A percentile compares a stretch with the other conserved stretches of the same genome.
These are phyloP conservation scores for Fragilariopsis cylindrus DNA, from an alignment of 108 stramenopile species.

Conservation along the genomic window DNA sequence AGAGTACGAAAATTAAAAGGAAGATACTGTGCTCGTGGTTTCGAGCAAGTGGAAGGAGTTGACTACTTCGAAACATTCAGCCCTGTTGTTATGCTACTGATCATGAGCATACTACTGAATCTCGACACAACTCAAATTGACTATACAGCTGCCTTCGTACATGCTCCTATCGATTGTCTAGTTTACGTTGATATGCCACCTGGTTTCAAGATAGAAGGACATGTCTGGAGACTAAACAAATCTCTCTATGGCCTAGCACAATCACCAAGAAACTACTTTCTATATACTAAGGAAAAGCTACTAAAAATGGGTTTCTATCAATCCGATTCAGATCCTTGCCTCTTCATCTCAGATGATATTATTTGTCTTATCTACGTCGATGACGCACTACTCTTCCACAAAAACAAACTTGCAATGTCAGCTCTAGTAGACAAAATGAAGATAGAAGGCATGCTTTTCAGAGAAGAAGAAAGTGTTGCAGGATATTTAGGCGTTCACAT, in stretches of 20 bases:
- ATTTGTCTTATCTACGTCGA: conserved; percentile 55
- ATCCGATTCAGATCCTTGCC: conserved; percentile 47
- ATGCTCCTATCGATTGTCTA: neutral
- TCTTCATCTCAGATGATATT: conserved; percentile 38
- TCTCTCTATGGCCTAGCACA: neutral
- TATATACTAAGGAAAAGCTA: conserved; percentile 11
- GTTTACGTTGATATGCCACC: conserved; percentile 18
- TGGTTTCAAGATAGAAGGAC: conserved; percentile 12
- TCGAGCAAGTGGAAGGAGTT: conserved; percentile 6
- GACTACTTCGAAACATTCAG: conserved; percentile 57
- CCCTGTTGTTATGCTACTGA: conserved; percentile 45
- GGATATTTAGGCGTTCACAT: conserved; percentile 37
- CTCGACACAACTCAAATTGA: too few species aligned
- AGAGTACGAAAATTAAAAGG: conserved; percentile 48
- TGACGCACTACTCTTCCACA: conserved; percentile 19
- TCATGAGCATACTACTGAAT: conserved; percentile 20
- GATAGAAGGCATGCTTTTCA: conserved; percentile 4
- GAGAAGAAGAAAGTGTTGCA: conserved; percentile 24
- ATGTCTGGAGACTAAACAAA: conserved; percentile 36
- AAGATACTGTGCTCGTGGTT: conserved; percentile 32
- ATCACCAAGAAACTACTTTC: too few species aligned
- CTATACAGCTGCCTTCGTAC: too few species aligned
- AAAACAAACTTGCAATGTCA: neutral
- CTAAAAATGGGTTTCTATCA: conserved; percentile 19
- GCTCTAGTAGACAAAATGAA: neutral